Evolutionary conservation across 2,329 filamentous ascomycete genomes (phyloP).

Genomic region (Pseudogymnoascus pannorum): DNA sequence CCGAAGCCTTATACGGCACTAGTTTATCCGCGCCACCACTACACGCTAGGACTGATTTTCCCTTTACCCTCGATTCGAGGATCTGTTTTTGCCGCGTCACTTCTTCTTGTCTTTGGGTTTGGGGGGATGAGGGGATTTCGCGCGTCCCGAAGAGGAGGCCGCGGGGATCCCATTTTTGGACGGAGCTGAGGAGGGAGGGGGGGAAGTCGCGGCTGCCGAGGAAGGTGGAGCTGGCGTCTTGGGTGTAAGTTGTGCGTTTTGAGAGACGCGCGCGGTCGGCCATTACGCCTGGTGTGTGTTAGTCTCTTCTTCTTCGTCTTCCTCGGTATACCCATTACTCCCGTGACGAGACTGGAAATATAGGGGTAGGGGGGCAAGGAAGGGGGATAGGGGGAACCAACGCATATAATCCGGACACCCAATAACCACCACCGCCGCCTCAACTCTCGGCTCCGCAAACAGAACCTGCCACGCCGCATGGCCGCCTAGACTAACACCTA

Average conservation of each 20-base stretch:
- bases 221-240: conserved; percentile 54
- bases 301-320: no score
- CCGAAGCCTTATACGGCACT: conserved; percentile 58
- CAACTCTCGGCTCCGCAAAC: conserved; percentile 70
- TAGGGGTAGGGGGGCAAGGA: no score
- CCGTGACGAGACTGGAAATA: background rate
- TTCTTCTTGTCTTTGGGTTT: no score
- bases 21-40: conserved; percentile 63
- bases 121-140: conserved; percentile 32
- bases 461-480: conserved; percentile 82
- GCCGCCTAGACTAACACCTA: conserved; percentile 81
- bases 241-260: conserved; percentile 54
- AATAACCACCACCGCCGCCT: conserved; percentile 71
- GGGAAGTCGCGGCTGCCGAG: conserved; percentile 76
- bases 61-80: conserved; percentile 43
- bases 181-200: conserved; percentile 51
- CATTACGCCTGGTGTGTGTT: conserved; percentile 47
- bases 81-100: conserved; percentile 38
- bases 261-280: conserved; percentile 67
- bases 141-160: conserved; percentile 58
- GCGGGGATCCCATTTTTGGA: conserved; percentile 65
- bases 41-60: conserved; percentile 58
- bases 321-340: background rate
- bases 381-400: conserved; percentile 28
- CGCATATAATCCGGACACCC: conserved; percentile 84